Evolutionary conservation across 179 eudicot genomes (phyloP).

Genomic region (Corrigiola litoralis): DNA sequence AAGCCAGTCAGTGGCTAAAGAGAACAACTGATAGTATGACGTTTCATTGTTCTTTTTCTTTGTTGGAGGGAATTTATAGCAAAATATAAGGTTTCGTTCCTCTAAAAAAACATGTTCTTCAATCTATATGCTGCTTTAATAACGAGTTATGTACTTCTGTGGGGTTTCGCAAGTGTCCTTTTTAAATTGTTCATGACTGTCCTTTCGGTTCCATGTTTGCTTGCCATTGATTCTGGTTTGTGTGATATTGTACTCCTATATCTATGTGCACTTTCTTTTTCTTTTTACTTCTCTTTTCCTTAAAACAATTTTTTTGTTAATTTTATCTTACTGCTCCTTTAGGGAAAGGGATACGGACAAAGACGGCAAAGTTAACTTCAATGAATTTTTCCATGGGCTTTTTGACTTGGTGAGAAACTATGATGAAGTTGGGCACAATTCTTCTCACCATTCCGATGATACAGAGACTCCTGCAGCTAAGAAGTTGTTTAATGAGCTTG

Average conservation of each 20-base stretch:
- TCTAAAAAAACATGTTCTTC: too few relatives aligned
- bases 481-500: constrained; percentile 76
- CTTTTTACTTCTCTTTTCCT: constrained; percentile 5
- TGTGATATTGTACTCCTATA: neutral
- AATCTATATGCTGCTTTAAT: too few relatives aligned
- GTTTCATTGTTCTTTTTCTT: neutral
- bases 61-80: neutral
- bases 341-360: constrained; percentile 96
- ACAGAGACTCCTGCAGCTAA: constrained; percentile 70
- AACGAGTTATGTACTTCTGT: too few relatives aligned
- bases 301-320: too few relatives aligned
- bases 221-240: neutral
- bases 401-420: constrained; percentile 84
- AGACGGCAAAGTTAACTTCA: constrained; percentile 83
- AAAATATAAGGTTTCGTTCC: too few relatives aligned
- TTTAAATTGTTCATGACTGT: too few relatives aligned
- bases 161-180: too few relatives aligned
- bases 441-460: constrained; percentile 50
- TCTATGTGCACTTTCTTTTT: constrained; percentile 8
- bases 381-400: constrained; percentile 89
- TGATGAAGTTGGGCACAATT: constrained; percentile 60
- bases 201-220: neutral
- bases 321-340: neutral
- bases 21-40: too few relatives aligned
- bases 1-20: too few relatives aligned